A percentile compares a stretch with the other conserved stretches of the same genome.
Evolutionary conservation across 768 basidiomycete genomes (phyloP).

Genomic region (Ramaria rubella): DNA sequence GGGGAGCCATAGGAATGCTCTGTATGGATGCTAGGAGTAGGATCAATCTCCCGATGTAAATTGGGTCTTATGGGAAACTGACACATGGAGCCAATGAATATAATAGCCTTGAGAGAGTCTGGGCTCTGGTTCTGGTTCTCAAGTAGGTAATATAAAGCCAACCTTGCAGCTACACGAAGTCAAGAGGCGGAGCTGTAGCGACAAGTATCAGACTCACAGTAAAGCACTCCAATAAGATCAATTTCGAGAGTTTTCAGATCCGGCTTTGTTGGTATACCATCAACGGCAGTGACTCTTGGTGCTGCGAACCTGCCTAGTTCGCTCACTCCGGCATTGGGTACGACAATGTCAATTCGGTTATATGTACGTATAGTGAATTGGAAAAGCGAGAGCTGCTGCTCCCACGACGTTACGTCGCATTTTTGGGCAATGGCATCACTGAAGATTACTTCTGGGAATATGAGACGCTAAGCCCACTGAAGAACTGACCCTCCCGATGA

Average conservation of each 20-base stretch:
- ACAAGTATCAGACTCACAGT: constrained; percentile 32
- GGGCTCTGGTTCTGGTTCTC: constrained; percentile 24
- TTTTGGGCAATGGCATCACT: constrained; percentile 38
- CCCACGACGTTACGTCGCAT: constrained; percentile 50
- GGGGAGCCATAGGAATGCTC: constrained; percentile 35
- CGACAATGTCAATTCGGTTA: constrained; percentile 49
- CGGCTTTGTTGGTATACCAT: constrained; percentile 41
- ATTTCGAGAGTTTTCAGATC: constrained; percentile 40
- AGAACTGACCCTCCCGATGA: constrained; percentile 38
- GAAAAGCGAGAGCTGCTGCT: constrained; percentile 47
- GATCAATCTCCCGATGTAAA: not conserved
- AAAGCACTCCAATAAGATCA: constrained; percentile 41
- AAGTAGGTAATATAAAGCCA: constrained; percentile 47
- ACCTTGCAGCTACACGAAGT: constrained; percentile 36
- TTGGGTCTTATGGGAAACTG: not conserved
- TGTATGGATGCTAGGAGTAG: constrained; percentile 41
- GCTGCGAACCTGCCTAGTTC: not conserved
- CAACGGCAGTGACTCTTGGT: constrained; percentile 1
- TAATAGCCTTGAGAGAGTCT: constrained; percentile 41
- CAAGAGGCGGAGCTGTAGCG: not conserved
- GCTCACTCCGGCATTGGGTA: constrained; percentile 21
- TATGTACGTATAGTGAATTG: constrained; percentile 40
- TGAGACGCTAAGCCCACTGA: constrained; percentile 1
- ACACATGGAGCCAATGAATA: constrained; percentile 54
- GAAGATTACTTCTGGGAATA: not conserved